Percentiles rank a stretch among this genome's conserved stretches.
phyloP scores from a whole-genome alignment of 2,329 filamentous ascomycete species.

The Nothopassalora personata region DNA sequence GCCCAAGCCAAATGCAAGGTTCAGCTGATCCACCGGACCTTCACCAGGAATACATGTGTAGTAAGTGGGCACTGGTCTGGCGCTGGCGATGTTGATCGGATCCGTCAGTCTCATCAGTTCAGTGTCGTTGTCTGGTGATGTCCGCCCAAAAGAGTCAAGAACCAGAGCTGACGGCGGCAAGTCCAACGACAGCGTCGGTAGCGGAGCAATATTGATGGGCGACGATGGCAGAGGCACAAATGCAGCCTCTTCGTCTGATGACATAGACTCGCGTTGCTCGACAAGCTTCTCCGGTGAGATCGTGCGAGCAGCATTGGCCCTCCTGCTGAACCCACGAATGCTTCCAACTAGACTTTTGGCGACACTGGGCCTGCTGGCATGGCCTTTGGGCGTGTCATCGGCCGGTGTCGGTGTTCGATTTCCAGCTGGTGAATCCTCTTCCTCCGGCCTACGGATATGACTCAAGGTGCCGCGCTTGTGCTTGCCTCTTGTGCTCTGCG shows the following conservation, averaged over 20 bases:
- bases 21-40: slow-evolving; percentile 1
- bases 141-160: slow-evolving; percentile 11
- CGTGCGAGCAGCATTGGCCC: slow-evolving; percentile 2
- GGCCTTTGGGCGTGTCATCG: slow-evolving; percentile 2
- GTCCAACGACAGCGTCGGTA: slow-evolving; percentile 23
- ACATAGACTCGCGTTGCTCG: slow-evolving; percentile 2
- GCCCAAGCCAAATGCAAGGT: background rate
- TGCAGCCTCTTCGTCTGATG: slow-evolving; percentile 10
- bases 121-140: slow-evolving; percentile 2
- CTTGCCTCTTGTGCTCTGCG: slow-evolving; percentile 12
- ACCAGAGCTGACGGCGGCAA: slow-evolving; percentile 20
- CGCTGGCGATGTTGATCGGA: slow-evolving; percentile 1
- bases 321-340: slow-evolving; percentile 18
- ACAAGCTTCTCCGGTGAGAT: slow-evolving; percentile 5
- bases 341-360: slow-evolving; percentile 24
- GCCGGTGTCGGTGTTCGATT: background rate
- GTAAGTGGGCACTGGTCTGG: slow-evolving; percentile 9
- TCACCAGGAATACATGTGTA: slow-evolving; percentile 12
- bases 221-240: slow-evolving; percentile 23
- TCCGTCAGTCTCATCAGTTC: slow-evolving; percentile 13
- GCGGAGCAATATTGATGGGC: slow-evolving; percentile 23
- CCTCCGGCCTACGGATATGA: background rate
- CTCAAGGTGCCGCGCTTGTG: slow-evolving; percentile 2
- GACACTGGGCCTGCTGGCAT: slow-evolving; percentile 18
- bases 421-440: background rate